These are phyloP conservation scores for Tagetes patula DNA, from an alignment of 129 eudicot species.

Conservation along the genomic window DNA sequence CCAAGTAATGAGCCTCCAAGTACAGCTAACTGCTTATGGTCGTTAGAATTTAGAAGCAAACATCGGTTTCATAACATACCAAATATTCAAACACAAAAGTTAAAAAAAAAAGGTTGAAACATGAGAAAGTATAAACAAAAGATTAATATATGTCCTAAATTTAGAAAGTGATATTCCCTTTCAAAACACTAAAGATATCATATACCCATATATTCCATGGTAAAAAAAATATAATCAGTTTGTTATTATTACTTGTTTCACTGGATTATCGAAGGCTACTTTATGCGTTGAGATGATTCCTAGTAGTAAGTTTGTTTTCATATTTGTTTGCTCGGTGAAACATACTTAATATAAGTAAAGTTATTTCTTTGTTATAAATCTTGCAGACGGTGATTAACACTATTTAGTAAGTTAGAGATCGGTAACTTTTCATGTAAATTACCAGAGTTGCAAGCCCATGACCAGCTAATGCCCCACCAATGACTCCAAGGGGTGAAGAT, in stretches of 20 bases:
- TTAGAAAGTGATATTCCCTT: not conserved
- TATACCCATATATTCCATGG: not conserved
- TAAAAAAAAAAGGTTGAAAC: not conserved
- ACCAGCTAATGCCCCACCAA: conserved; percentile 95
- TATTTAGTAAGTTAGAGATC: not conserved
- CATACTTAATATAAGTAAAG: not conserved
- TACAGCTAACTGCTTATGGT: conserved; percentile 73
- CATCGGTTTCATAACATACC: conserved; percentile 10
- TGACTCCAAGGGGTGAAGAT: conserved; percentile 95
- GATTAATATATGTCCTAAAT: not conserved
- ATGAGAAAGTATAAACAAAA: not conserved
- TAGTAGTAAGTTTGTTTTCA: not conserved
- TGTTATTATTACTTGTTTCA: not conserved
- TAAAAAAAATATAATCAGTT: not conserved
- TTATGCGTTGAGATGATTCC: not conserved
- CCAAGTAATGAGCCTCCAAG: conserved; percentile 97
- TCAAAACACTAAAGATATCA: not conserved
- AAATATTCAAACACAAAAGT: conserved; percentile 14
- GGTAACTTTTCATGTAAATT: conserved; percentile 27
- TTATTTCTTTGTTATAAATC: not conserved
- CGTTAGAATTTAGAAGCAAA: conserved; percentile 17
- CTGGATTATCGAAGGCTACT: not conserved
- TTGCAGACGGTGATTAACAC: not conserved
- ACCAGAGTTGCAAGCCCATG: conserved; percentile 98
- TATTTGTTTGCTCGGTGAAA: not conserved